phyloP scores from a whole-genome alignment of 805 yeast genomes.

The Saccharomyces mikatae region DNA sequence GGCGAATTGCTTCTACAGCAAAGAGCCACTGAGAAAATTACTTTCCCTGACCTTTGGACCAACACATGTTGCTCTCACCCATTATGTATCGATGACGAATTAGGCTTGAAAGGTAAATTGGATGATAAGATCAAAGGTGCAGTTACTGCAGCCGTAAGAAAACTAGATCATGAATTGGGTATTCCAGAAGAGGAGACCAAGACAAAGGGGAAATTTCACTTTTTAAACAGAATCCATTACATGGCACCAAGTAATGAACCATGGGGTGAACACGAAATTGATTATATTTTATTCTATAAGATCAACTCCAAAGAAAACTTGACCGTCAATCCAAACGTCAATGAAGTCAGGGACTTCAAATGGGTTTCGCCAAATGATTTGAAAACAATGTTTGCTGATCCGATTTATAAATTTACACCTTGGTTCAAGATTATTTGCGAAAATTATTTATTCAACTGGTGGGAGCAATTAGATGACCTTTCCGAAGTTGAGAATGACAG shows the following conservation, averaged over 20 bases:
- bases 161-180: constrained; percentile 89
- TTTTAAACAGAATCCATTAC: constrained; percentile 89
- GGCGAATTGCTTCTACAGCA: constrained; percentile 80
- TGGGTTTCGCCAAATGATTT: constrained; percentile 67
- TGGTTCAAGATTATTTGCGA: constrained; percentile 97
- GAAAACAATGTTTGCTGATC: constrained; percentile 66
- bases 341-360: constrained; percentile 76
- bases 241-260: constrained; percentile 72
- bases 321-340: constrained; percentile 50
- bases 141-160: constrained; percentile 82
- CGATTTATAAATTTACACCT: constrained; percentile 74
- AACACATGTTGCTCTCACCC: constrained; percentile 99
- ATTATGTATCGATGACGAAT: constrained; percentile 69
- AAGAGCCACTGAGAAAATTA: constrained; percentile 92
- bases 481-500: constrained; percentile 38
- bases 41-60: constrained; percentile 96
- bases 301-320: constrained; percentile 42
- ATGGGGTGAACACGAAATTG: constrained; percentile 98
- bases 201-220: constrained; percentile 64
- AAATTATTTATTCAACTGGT: constrained; percentile 85
- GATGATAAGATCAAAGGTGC: constrained; percentile 66
- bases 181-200: constrained; percentile 48
- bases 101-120: constrained; percentile 47
- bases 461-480: constrained; percentile 65
- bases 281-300: constrained; percentile 76